Percentiles rank a stretch among this genome's conserved stretches.
These are phyloP conservation scores for Saccharomycopsis crataegensis DNA, from an alignment of 1,139 yeast genomes.

Conservation along the genomic window DNA sequence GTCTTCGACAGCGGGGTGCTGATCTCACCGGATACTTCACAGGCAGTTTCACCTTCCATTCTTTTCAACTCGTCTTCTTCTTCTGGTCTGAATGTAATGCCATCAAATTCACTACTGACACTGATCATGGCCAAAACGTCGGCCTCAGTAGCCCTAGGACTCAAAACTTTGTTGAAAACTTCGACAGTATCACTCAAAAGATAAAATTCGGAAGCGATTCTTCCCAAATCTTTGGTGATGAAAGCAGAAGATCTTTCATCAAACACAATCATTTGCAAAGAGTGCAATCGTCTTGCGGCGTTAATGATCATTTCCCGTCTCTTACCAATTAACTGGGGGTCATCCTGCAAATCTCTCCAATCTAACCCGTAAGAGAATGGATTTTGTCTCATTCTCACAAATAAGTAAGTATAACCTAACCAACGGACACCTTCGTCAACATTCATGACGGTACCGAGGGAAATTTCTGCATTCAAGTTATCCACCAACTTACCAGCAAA, in stretches of 20 bases:
- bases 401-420: constrained; percentile 93
- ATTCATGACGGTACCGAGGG: constrained; percentile 90
- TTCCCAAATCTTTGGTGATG: constrained; percentile 81
- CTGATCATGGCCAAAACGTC: constrained; percentile 84
- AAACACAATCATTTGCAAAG: constrained; percentile 86
- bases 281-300: constrained; percentile 78
- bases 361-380: constrained; percentile 92
- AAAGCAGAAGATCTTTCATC: constrained; percentile 81
- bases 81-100: constrained; percentile 82
- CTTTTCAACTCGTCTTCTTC: constrained; percentile 68
- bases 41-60: constrained; percentile 56
- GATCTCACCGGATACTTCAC: constrained; percentile 75
- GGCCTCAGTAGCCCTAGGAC: constrained; percentile 84
- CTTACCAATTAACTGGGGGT: constrained; percentile 68
- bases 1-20: constrained; percentile 83
- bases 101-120: constrained; percentile 92
- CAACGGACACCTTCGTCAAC: constrained; percentile 93
- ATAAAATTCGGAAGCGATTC: constrained; percentile 93
- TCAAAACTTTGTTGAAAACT: constrained; percentile 77
- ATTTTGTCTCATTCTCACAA: constrained; percentile 89
- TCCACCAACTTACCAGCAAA: constrained; percentile 75
- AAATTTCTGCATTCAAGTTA: constrained; percentile 91
- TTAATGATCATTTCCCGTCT: constrained; percentile 67
- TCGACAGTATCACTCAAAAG: constrained; percentile 80
- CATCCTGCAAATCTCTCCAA: constrained; percentile 78